Base-by-base conservation (phyloP, 495 filamentous ascomycete species). In the Penicillium roqueforti region DNA sequence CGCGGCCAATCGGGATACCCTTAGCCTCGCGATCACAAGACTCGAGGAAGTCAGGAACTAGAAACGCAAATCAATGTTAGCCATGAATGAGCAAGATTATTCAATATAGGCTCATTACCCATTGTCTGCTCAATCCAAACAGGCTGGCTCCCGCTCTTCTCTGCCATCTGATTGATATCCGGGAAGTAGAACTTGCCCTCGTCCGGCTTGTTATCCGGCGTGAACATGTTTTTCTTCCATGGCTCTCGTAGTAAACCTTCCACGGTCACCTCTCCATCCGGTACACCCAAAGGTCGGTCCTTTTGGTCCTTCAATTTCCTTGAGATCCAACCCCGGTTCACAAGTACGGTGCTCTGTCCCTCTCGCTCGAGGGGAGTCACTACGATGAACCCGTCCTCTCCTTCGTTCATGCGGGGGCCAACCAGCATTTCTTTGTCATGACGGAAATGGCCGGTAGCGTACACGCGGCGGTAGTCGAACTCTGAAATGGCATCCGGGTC, bases 91-190 rank as follows among this genome's bases (percentile, higher is more conserved):
- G 7, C 25, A 48, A 14, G 49, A 25, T 16, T 0, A 42, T 26
- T 16, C 26, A 39, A 34, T 23, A 29, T 37, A 29, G 47, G 41
- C 39, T 61, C 54, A 65, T 59, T 71, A 95, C 91, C 80, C 88
- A 95, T 95, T 54, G 92, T 98, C 77, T 93, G 85, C 73, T 98
- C 95, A 66, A 98, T 76, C 92, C 91, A 96, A 48, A 98, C 87
- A 6, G 91, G 76, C 75, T 95, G 88, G 58, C 87, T 90, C 1
- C 88, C 90, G 39, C 85, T 85, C 60, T 90, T 70, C 37, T 75
- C 75, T n/a, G 93, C 93, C 93, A 98, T 98, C 76, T 96, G 80
- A 61, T 81, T 68, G 40, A 98, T 87, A 68, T 97, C 95, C 1
- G 93, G 92, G 58, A 97, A 98, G 69, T 96, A 93, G 64, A 93